Base-by-base conservation (phyloP, 1,284 basidiomycete genomes). In the Singerocomus inundabilis region DNA sequence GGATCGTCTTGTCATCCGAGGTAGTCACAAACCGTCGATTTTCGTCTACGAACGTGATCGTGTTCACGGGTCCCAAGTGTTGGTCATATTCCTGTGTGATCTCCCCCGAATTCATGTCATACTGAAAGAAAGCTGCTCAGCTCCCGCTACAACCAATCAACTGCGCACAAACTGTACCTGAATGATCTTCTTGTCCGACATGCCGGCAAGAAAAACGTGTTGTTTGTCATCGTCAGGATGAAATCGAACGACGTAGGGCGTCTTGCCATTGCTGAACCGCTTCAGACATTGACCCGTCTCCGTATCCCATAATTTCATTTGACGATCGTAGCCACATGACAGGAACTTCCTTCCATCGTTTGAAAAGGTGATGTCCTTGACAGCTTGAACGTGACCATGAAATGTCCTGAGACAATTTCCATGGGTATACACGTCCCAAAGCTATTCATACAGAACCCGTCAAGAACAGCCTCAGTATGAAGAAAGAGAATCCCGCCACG, bases 221-320 rank as follows among this genome's bases (percentile, higher is more conserved):
- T 98, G 94, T 70, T 98, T 98, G 63, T 98, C 94, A 45, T 88
- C 80, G 66, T 98, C 94, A 6, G 97, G 97, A 70, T 99, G 90
- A 76, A 98, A 99, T 49, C 86, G 85, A 46, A 99, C 79, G 49
- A 94, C 92, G 68, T 98, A 94, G 13, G 97, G 93, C 16, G 95
- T 93, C 73, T 98, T 98, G 55, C 94, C 95, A 64, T 97, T 98
- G 55, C 88, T 88, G 72, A 98, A 98, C 6, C 94, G 90, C 68
- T 95, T 90, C 53, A 98, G 73, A 72, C 96, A 98, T 72, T 95
- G 89, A 1, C 92, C 96, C 0, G 97, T 98, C 73, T 99, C 97
- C 16, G 97, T 98, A 64, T 99, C 95, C 97, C 97, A 99, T 8
- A 98, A 78, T 72, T 99, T 99, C 82, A 99, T 93, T 65, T 93